Evolutionary conservation across 108 stramenopile genomes (phyloP), one percentile per base, ranked within the genome.

Genomic region (Discostella pseudostelligera): DNA sequence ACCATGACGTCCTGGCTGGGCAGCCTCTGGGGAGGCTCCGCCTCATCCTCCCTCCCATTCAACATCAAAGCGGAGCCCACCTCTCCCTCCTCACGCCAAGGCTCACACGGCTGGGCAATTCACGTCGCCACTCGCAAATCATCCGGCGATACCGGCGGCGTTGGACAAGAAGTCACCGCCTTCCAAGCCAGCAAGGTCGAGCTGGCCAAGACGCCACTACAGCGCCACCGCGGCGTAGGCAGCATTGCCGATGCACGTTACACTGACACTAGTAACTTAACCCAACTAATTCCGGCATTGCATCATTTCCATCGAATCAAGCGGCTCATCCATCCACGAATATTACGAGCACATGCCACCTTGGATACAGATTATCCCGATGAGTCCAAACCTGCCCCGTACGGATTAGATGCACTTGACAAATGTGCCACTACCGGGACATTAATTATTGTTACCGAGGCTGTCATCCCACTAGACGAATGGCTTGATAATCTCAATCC

Each of bases 281-380:
- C 40, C 8, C 87, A 92, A 55, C 39, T 93, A 12, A 61, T 84
- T 35, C 88, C 88, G 10, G 92, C 89, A 11, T 59, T 87, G 59
- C 92, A 90, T 61, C 92, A 93, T 53, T 93, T 87, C 61, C 72
- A 82, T n/a, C 62, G 85, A 14, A 81, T 78, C 47, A 83, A 86
- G 49, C 85, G 84, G 53, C 59, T 90, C 39, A 72, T 89, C 25
- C 92, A 93, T 66, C 92, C 92, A 0, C 71, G 87, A 26, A 90
- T 93, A 62, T 62, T 93, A 19, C 62, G 81, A 39, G 87, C 85
- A 1, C 76, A 83, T 32, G 89, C 89, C 26, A 93, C 89, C 0
- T 48, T 93, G 36, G 92, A 93, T 39, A 90, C 92, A 10, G 92
- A 93, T 63, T 81, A 88, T 69, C 91, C 91, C 4, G 69, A 63